Evolutionary conservation across 2,329 filamentous ascomycete species (phyloP).

Genomic region (Xylariaceae sp.): DNA sequence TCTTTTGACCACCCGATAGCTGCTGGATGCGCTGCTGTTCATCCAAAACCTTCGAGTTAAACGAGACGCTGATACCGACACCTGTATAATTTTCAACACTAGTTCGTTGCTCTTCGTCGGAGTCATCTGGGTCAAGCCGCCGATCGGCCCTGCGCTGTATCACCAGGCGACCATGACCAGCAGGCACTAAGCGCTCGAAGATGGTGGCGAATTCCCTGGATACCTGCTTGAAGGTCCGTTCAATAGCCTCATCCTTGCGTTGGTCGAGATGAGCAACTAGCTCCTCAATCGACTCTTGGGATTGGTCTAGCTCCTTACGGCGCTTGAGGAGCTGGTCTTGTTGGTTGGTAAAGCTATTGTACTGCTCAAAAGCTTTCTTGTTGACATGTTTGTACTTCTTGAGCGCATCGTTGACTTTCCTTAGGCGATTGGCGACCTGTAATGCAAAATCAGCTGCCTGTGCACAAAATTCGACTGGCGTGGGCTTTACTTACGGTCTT

Average conservation of each 20-base stretch:
- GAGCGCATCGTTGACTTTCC: conserved; percentile 87
- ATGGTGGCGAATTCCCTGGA: conserved; percentile 90
- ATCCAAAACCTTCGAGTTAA: conserved; percentile 94
- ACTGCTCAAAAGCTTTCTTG: conserved; percentile 99
- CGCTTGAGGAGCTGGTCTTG: conserved; percentile 84
- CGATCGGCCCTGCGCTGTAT: conserved; percentile 90
- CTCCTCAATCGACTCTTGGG: conserved; percentile 85
- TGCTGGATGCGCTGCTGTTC: conserved; percentile 98
- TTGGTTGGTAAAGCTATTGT: conserved; percentile 94
- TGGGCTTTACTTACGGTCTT: conserved; percentile 62
- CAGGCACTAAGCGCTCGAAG: conserved; percentile 92
- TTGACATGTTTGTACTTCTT: conserved; percentile 99
- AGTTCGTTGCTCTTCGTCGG: conserved; percentile 68
- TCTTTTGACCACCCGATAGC: conserved; percentile 96
- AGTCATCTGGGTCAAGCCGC: conserved; percentile 64
- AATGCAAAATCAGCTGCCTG: conserved; percentile 26
- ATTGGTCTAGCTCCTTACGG: conserved; percentile 82
- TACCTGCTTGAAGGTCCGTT: conserved; percentile 97
- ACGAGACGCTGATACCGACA: conserved; percentile 95
- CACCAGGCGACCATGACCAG: conserved; percentile 85
- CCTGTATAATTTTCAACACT: conserved; percentile 94
- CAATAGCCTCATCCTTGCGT: conserved; percentile 96
- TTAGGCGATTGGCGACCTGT: conserved; percentile 68
- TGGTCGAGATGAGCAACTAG: conserved; percentile 91
- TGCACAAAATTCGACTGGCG: not conserved